Evolutionary conservation across 2,329 filamentous ascomycete species (phyloP), one percentile per base, ranked within the genome.

Genomic region (Diaporthe sp.): DNA sequence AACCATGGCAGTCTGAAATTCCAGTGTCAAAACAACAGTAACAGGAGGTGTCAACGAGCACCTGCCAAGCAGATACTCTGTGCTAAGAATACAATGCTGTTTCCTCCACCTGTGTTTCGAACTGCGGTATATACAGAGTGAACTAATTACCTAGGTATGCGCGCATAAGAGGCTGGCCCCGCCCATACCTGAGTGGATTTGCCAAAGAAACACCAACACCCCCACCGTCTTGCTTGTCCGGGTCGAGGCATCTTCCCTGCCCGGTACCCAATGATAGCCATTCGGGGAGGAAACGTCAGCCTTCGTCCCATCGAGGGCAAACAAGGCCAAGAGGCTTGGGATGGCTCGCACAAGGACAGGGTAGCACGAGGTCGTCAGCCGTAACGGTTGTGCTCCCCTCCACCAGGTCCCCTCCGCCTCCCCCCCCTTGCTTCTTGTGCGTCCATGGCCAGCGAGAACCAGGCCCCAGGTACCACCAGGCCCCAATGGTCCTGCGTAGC

Each of bases 71-170:
- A 47, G 34, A n/a, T 34, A 68, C 22, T 25, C 13, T 12, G n/a
- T 68, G 31, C 65, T 68, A 68, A 68, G 65, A 68, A 68, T 68
- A 68, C n/a, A 68, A 25, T 39, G 47, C 8, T 53, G 65, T 68
- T 39, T 53, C 65, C 65, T 31, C 31, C 47, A 68, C 22, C 44
- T 4, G 47, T 51, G 65, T 68, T 68, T 68, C 65, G 65, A 68
- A 68, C 47, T 17, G n/a, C 15, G 34, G 5, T 53, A 25, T 53
- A 20, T 51, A 20, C 42, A 34, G 20, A 4, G 47, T 34, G 47
- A 53, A 39, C 28, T 8, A 31, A 31, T 4, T 31, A 31, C 31
- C 31, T 31, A 31, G 31, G 31, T 31, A 53, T 53, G 22, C 1
- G 6, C 34, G 47, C 31, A 25, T 28, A 12, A 12, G 25, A 49